phyloP scores from a whole-genome alignment of 2,329 filamentous ascomycete genomes.

The Nemania serpens region DNA sequence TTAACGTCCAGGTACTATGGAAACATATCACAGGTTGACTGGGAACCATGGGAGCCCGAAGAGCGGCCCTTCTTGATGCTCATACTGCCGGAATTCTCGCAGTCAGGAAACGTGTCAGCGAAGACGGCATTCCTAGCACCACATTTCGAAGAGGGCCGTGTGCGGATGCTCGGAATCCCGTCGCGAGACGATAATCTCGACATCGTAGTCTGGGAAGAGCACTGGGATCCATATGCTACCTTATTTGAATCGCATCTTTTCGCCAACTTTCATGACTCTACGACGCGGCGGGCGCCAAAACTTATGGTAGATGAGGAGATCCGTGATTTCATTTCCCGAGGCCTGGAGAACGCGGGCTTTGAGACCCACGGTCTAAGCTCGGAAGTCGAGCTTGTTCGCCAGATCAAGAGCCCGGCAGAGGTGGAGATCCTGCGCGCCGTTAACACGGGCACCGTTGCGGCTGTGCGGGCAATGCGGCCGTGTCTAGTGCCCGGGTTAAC shows the following conservation, averaged over 20 bases:
- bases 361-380: conserved; percentile 58
- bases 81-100: conserved; percentile 52
- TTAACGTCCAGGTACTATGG: conserved; percentile 54
- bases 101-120: conserved; percentile 50
- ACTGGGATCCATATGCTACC: conserved; percentile 66
- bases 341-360: conserved; percentile 58
- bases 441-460: conserved; percentile 64
- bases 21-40: conserved; percentile 64
- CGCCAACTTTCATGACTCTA: conserved; percentile 9
- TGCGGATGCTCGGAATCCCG: conserved; percentile 62
- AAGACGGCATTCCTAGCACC: conserved; percentile 64
- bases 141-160: conserved; percentile 64
- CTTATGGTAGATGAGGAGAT: conserved; percentile 70
- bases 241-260: conserved; percentile 52
- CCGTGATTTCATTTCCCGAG: no score
- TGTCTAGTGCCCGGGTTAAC: conserved; percentile 62
- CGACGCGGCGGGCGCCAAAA: conserved; percentile 34
- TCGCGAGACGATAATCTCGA: conserved; percentile 53
- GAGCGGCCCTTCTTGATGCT: conserved; percentile 68
- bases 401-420: conserved; percentile 66
- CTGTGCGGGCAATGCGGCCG: conserved; percentile 59
- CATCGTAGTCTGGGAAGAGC: conserved; percentile 65
- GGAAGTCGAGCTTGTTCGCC: conserved; percentile 61
- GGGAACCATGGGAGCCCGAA: conserved; percentile 69
- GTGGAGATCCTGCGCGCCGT: conserved; percentile 61